phyloP scores from a whole-genome alignment of 352 stramenopile genomes.

The Pythium dissotocum region DNA sequence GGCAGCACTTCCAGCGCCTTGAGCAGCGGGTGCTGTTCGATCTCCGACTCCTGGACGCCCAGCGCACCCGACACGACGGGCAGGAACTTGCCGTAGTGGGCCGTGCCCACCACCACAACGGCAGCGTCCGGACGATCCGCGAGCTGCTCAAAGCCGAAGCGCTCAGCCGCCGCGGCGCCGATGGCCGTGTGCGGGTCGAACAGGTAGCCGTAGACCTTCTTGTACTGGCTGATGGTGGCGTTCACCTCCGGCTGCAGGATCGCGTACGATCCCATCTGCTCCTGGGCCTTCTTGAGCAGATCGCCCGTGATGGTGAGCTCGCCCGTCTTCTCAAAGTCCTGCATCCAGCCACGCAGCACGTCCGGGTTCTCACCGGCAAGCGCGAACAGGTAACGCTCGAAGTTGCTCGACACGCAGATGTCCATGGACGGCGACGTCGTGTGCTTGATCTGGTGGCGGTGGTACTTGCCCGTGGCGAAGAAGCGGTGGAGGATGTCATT shows the following conservation, averaged over 20 bases:
- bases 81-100: slow-evolving; percentile 98
- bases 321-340: slow-evolving; percentile 93
- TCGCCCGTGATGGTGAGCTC: slow-evolving; percentile 93
- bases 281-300: slow-evolving; percentile 87
- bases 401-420: slow-evolving; percentile 99
- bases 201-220: slow-evolving; percentile 92
- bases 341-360: slow-evolving; percentile 93
- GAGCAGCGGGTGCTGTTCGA: slow-evolving; percentile 76
- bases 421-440: slow-evolving; percentile 98
- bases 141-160: slow-evolving; percentile 60
- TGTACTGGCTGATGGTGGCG: slow-evolving; percentile 92
- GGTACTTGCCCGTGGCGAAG: slow-evolving; percentile 97
- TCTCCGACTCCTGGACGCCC: slow-evolving; percentile 56
- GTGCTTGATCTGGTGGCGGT: slow-evolving; percentile 90
- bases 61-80: slow-evolving; percentile 91
- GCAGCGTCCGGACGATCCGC: slow-evolving; percentile 55
- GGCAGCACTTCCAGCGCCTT: slow-evolving; percentile 73
- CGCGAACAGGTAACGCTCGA: slow-evolving; percentile 98
- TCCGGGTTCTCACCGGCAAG: slow-evolving; percentile 92
- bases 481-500: slow-evolving; percentile 99
- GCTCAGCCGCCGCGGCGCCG: slow-evolving; percentile 91
- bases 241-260: slow-evolving; percentile 88
- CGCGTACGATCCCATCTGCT: slow-evolving; percentile 93
- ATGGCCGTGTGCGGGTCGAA: slow-evolving; percentile 97
- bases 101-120: slow-evolving; percentile 95